Percentiles rank a stretch among this genome's conserved stretches.
Evolutionary conservation across 176 grass and related monocot species (phyloP).

Genomic region (Tuctoria greenei): DNA sequence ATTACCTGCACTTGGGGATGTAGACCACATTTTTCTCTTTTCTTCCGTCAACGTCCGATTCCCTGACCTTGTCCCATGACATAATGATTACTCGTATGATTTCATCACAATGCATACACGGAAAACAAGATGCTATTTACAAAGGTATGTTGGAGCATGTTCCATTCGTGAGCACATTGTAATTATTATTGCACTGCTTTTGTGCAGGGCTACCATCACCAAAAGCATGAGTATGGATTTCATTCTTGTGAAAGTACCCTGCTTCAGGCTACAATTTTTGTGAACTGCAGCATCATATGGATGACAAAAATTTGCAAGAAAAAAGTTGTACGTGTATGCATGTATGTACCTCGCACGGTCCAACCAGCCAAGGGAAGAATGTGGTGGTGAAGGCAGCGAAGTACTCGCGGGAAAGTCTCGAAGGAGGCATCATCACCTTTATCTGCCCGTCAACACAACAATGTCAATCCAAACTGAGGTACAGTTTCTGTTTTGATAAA

Average conservation of each 20-base stretch:
- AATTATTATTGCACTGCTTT: constrained; percentile 8
- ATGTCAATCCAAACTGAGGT: constrained; percentile 21
- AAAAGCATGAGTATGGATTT: constrained; percentile 6
- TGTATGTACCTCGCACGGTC: constrained; percentile 71
- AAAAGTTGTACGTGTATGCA: background rate
- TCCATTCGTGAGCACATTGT: constrained; percentile 33
- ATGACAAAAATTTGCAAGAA: constrained; percentile 1
- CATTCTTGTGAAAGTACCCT: constrained; percentile 16
- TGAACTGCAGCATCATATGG: constrained; percentile 10
- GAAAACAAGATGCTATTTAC: background rate
- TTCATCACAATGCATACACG: background rate
- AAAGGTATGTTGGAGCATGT: constrained; percentile 2
- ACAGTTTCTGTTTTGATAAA: background rate
- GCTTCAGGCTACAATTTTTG: background rate
- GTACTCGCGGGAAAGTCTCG: constrained; percentile 72
- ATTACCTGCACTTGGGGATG: constrained; percentile 95
- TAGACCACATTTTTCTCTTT: constrained; percentile 94
- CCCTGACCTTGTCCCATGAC: constrained; percentile 67
- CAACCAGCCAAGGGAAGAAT: constrained; percentile 95
- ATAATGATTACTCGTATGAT: constrained; percentile 49
- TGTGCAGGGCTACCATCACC: background rate
- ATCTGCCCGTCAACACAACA: constrained; percentile 47
- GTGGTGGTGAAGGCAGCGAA: constrained; percentile 77
- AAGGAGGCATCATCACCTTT: constrained; percentile 77
- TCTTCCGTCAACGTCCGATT: constrained; percentile 78